Evolutionary conservation across 805 yeast genomes (phyloP).

Genomic region (Metschnikowia lochheadii): DNA sequence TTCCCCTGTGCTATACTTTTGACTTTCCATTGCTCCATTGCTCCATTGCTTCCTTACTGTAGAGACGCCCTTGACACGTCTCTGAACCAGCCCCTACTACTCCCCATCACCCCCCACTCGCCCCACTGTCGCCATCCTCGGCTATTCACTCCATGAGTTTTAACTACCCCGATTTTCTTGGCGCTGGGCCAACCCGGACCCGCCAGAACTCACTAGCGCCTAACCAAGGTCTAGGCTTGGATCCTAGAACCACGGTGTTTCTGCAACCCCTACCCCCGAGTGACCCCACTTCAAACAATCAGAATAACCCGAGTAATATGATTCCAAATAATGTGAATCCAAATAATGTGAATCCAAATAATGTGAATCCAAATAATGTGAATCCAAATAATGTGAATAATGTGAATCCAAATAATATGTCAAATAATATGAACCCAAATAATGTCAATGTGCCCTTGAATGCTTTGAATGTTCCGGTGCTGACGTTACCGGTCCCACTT

Average conservation of each 20-base stretch:
- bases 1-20: too few relatives aligned
- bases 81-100: background rate
- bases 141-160: conserved; percentile 21
- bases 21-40: too few relatives aligned
- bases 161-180: conserved; percentile 35
- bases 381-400: too few relatives aligned
- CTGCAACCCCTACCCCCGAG: background rate
- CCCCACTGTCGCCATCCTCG: background rate
- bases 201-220: conserved; percentile 5
- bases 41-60: too few relatives aligned
- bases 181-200: background rate
- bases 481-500: background rate
- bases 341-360: too few relatives aligned
- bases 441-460: too few relatives aligned
- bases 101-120: background rate
- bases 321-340: too few relatives aligned
- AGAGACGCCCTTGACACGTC: background rate
- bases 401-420: too few relatives aligned
- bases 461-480: background rate
- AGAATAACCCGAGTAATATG: too few relatives aligned
- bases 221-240: background rate
- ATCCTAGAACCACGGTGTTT: background rate
- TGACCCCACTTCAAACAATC: background rate
- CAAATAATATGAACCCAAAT: too few relatives aligned
- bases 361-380: too few relatives aligned